phyloP scores from a whole-genome alignment of 805 yeast genomes.

The Yamadazyma scolyti region DNA sequence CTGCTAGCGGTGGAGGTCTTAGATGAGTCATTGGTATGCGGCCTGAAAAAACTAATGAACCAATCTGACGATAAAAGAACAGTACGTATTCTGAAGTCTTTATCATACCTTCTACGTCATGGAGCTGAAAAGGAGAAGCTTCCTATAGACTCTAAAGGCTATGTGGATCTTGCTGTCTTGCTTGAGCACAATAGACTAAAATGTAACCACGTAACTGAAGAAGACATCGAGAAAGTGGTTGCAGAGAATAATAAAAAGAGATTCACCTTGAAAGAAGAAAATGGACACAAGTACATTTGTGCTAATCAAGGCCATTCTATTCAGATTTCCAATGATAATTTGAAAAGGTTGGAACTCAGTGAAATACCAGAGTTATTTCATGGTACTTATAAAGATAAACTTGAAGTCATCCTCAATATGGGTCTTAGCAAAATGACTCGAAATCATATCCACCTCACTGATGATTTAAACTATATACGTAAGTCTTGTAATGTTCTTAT shows the following conservation, averaged over 20 bases:
- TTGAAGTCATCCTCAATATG: conserved; percentile 37
- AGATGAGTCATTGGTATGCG: no score
- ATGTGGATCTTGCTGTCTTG: conserved; percentile 50
- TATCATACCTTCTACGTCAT: conserved; percentile 81
- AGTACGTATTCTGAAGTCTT: conserved; percentile 61
- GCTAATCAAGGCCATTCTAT: conserved; percentile 95
- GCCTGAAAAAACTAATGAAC: no score
- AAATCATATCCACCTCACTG: conserved; percentile 86
- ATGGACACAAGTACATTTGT: conserved; percentile 45
- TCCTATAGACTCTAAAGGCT: conserved; percentile 65
- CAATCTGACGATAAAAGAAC: conserved; percentile 39
- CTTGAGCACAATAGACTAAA: conserved; percentile 57
- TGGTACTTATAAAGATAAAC: conserved; percentile 66
- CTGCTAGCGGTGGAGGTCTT: no score
- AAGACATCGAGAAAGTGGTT: conserved; percentile 62
- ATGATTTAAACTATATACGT: conserved; percentile 71
- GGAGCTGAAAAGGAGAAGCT: conserved; percentile 71
- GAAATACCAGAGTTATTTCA: conserved; percentile 67
- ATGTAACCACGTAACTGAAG: conserved; percentile 48
- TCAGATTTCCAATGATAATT: conserved; percentile 35
- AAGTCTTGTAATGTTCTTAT: conserved; percentile 54
- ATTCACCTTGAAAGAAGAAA: conserved; percentile 45
- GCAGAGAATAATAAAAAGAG: conserved; percentile 66
- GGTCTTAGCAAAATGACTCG: conserved; percentile 62
- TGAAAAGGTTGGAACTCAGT: conserved; percentile 32